phyloP scores from a whole-genome alignment of 179 eudicot genomes.

The Gypsophila paniculata region DNA sequence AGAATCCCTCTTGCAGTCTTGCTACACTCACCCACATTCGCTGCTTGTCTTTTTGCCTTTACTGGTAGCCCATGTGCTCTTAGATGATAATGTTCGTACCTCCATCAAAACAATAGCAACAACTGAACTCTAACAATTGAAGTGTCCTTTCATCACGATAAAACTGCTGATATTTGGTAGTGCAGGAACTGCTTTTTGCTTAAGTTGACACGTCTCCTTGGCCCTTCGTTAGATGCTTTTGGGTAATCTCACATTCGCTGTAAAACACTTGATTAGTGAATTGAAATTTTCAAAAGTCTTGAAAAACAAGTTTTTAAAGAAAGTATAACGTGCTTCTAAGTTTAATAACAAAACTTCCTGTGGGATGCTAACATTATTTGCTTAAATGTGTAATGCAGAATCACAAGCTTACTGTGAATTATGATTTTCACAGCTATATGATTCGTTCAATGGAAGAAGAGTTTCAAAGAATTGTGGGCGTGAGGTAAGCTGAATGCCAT shows the following conservation, averaged over 20 bases:
- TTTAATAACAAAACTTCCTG: background rate
- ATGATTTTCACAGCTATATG: slow-evolving; percentile 99
- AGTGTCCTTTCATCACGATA: no score
- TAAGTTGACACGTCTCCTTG: background rate
- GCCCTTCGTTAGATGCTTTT: no score
- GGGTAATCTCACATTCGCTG: background rate
- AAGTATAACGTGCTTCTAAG: background rate
- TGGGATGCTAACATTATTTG: slow-evolving; percentile 8
- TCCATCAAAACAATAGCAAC: no score
- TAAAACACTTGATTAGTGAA: background rate
- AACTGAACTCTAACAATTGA: no score
- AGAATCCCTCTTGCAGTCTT: no score
- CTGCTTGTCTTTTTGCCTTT: no score
- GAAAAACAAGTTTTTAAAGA: background rate
- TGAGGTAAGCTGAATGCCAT: slow-evolving; percentile 49
- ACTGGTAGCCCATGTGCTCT: no score
- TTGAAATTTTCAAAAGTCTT: slow-evolving; percentile 1
- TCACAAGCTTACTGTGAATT: slow-evolving; percentile 78
- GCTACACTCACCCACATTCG: no score
- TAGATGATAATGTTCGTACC: no score
- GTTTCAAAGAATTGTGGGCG: slow-evolving; percentile 92
- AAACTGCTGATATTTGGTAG: no score
- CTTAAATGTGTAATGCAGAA: slow-evolving; percentile 61
- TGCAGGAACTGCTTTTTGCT: no score
- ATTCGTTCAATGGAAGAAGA: slow-evolving; percentile 98